A percentile compares a stretch with the other conserved stretches of the same genome.
These are phyloP conservation scores for Sclerotinia sclerotiorum DNA, from an alignment of 2,329 filamentous ascomycete species.

Conservation along the genomic window DNA sequence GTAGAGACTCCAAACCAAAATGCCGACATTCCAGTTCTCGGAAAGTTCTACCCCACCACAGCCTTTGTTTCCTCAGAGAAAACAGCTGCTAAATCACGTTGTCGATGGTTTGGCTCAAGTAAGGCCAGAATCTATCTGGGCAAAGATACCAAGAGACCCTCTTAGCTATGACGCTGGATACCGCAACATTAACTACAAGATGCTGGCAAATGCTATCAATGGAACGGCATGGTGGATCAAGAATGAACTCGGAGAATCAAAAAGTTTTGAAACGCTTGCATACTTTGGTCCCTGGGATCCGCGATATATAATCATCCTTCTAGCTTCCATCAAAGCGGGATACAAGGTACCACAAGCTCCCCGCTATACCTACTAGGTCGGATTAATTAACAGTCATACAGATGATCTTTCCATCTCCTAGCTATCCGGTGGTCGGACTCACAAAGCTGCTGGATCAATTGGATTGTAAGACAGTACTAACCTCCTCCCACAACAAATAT, in stretches of 20 bases:
- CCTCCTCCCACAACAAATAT: no score
- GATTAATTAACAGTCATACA: neutral
- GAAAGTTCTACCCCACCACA: neutral
- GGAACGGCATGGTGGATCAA: constrained; percentile 9
- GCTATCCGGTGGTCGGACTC: neutral
- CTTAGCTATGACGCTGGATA: constrained; percentile 1
- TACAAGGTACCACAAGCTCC: neutral
- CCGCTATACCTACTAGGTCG: neutral
- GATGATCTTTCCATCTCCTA: constrained; percentile 5
- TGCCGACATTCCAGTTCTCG: constrained; percentile 3
- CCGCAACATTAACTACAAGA: neutral
- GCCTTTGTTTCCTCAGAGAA: neutral
- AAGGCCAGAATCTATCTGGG: neutral
- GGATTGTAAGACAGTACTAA: no score
- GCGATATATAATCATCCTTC: neutral
- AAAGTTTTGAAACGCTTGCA: constrained; percentile 12
- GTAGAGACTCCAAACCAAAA: neutral
- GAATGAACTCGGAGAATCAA: constrained; percentile 4
- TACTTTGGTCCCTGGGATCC: constrained; percentile 8
- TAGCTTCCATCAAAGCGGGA: constrained; percentile 5
- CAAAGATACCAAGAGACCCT: neutral
- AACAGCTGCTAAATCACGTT: constrained; percentile 2
- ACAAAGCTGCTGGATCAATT: neutral
- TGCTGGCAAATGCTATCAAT: constrained; percentile 3
- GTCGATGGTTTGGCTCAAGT: constrained; percentile 1